These are phyloP conservation scores for Epichloe gansuensis DNA, from an alignment of 2,329 filamentous ascomycete species.

Conservation along the genomic window DNA sequence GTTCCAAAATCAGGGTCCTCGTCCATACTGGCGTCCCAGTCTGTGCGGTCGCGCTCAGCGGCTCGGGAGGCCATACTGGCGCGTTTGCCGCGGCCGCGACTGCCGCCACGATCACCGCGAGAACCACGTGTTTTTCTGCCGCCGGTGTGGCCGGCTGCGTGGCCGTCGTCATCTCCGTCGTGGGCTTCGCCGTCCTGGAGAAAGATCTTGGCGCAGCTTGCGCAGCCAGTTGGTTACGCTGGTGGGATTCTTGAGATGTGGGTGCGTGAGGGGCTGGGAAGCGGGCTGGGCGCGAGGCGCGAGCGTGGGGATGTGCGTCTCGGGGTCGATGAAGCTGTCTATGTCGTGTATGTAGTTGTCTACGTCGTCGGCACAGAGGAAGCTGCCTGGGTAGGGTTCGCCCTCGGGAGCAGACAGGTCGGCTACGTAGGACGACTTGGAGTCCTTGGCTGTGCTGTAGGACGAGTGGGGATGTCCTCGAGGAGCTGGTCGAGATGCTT, in stretches of 20 bases:
- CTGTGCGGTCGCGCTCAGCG: slow-evolving; percentile 12
- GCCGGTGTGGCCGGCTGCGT: slow-evolving; percentile 14
- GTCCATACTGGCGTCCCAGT: slow-evolving; percentile 27
- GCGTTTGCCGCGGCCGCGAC: slow-evolving; percentile 25
- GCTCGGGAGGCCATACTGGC: slow-evolving; percentile 13
- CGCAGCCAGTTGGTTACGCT: slow-evolving; percentile 95
- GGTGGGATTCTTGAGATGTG: slow-evolving; percentile 57
- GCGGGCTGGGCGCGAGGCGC: slow-evolving; percentile 35
- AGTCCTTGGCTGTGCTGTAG: slow-evolving; percentile 44
- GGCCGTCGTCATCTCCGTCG: slow-evolving; percentile 28
- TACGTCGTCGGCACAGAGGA: slow-evolving; percentile 57
- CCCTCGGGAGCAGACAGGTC: slow-evolving; percentile 39
- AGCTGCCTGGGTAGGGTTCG: slow-evolving; percentile 47
- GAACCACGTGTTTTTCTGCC: slow-evolving; percentile 20
- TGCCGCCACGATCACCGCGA: slow-evolving; percentile 19
- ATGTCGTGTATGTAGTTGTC: slow-evolving; percentile 61
- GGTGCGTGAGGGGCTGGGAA: slow-evolving; percentile 25
- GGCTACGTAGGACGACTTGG: slow-evolving; percentile 44
- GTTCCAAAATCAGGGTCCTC: slow-evolving; percentile 24
- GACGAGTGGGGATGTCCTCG: slow-evolving; percentile 37
- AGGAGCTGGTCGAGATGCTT: slow-evolving; percentile 41
- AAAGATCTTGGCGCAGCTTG: slow-evolving; percentile 67
- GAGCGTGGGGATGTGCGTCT: slow-evolving; percentile 34
- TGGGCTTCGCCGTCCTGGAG: slow-evolving; percentile 52
- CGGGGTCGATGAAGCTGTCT: slow-evolving; percentile 37